Evolutionary conservation across 2,329 filamentous ascomycete species (phyloP), one percentile per base, ranked within the genome.

Genomic region (Nectriaceae sp.): DNA sequence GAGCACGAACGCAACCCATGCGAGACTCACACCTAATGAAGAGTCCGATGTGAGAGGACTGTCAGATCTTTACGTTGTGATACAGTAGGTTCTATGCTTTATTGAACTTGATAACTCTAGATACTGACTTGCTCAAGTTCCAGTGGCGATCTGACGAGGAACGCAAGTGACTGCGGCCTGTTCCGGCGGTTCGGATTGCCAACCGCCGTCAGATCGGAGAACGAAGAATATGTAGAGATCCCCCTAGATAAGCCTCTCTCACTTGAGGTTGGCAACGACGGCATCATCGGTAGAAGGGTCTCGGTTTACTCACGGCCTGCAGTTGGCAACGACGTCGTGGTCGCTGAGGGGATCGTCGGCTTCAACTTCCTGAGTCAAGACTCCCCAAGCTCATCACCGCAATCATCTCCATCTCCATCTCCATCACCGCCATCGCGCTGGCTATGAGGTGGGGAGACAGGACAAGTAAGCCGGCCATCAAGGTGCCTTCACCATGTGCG

Each of bases 321-420:
- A 1, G 50, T 45, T 53, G 67, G 67, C 11, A 50, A 35, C 22
- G 59, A 57, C 21, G 54, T 55, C 4, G 65, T 75, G 0, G 52
- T 77, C 3, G 75, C 75, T 0, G 75, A 78, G 52, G 76, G 76
- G 0, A 75, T 78, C n/a, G 72, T 78, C 4, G 76, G 76, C 1
- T 77, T 75, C 57, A 78, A 78, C 29, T 70, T 68, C 38, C 42
- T 63, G 44, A 61, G 54, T 26, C 52, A 51, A 18, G 26, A 44
- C 26, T 33, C 47, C 8, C 6, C n/a, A 40, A 6, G 20, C 19
- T 20, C 33, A 36, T 19, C 33, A 18, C 21, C 37, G 19, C 10
- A 39, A 11, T n/a, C 37, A 10, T 47, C 44, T 3, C 40, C 55
- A 15, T 45, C 44, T 0, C 50, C 51, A 3, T 48, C 56, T 6